Percentiles rank a stretch among this genome's conserved stretches.
phyloP scores from a whole-genome alignment of 306 rosid species.

The Cucurbita argyrosperma region DNA sequence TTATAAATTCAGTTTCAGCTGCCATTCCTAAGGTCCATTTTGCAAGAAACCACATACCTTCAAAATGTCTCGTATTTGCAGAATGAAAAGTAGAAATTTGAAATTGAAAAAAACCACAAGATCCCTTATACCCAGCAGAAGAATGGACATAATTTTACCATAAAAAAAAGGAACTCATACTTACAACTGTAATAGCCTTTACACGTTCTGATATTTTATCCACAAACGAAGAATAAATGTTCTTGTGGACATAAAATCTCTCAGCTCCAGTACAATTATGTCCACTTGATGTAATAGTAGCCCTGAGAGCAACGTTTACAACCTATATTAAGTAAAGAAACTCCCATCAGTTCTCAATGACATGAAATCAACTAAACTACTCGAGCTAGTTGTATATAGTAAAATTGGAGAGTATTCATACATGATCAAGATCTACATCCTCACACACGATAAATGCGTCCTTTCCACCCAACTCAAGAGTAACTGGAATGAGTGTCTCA shows the following conservation, averaged over 20 bases:
- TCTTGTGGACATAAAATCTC: conserved; percentile 77
- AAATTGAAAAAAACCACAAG: neutral
- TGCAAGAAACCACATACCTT: neutral
- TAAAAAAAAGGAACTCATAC: conserved; percentile 14
- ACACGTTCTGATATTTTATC: conserved; percentile 57
- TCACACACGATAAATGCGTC: conserved; percentile 93
- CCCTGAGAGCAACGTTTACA: conserved; percentile 87
- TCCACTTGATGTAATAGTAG: conserved; percentile 85
- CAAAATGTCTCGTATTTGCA: neutral
- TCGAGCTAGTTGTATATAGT: neutral
- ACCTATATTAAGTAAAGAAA: conserved; percentile 39
- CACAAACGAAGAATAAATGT: conserved; percentile 61
- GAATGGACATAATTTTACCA: neutral
- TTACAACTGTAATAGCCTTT: conserved; percentile 75
- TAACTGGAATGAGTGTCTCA: conserved; percentile 73
- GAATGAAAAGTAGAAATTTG: neutral
- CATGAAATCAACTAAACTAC: neutral
- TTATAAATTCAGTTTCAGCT: neutral
- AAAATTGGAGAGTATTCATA: conserved; percentile 20
- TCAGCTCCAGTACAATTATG: conserved; percentile 99
- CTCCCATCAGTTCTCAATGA: conserved; percentile 8
- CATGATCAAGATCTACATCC: conserved; percentile 80
- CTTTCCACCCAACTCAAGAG: conserved; percentile 98
- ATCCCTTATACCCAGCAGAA: neutral
- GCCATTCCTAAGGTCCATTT: neutral